These are phyloP conservation scores for Bruguiera sexangula DNA, from an alignment of 345 rosid genomes.

Conservation along the genomic window DNA sequence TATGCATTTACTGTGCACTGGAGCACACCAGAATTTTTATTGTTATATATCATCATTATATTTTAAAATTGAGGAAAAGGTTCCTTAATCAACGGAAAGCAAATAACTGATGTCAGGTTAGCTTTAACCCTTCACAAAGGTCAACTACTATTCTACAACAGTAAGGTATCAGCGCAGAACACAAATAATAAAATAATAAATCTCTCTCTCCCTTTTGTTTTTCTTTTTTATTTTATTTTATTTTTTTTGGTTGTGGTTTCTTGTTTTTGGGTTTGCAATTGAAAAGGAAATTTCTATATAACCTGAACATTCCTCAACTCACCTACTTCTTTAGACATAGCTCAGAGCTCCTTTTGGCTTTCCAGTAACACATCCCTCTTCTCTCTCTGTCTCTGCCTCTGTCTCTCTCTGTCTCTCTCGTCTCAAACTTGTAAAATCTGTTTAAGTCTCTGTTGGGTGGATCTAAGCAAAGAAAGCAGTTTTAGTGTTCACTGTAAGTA, in stretches of 20 bases:
- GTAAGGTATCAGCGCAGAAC: not conserved
- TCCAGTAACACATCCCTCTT: not conserved
- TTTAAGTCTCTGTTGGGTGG: conserved; percentile 2
- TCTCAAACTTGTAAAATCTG: not conserved
- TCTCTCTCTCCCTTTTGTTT: no score
- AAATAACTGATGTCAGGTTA: not conserved
- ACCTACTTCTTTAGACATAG: not conserved
- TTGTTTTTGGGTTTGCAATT: not conserved
- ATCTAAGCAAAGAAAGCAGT: conserved; percentile 7
- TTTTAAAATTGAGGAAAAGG: not conserved
- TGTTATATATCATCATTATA: no score
- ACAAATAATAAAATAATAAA: not conserved
- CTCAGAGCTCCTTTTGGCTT: not conserved
- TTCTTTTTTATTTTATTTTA: no score
- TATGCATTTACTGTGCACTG: no score
- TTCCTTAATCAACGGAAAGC: not conserved
- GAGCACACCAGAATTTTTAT: no score
- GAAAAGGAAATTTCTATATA: conserved; percentile 8
- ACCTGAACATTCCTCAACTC: not conserved
- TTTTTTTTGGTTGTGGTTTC: no score
- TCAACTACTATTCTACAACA: not conserved
- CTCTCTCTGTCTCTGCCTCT: not conserved
- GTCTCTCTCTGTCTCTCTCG: not conserved
- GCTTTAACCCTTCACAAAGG: not conserved
- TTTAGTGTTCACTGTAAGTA: conserved; percentile 3